phyloP scores from a whole-genome alignment of 148 eudicot species.

The Rhododendron kiyosumense region DNA sequence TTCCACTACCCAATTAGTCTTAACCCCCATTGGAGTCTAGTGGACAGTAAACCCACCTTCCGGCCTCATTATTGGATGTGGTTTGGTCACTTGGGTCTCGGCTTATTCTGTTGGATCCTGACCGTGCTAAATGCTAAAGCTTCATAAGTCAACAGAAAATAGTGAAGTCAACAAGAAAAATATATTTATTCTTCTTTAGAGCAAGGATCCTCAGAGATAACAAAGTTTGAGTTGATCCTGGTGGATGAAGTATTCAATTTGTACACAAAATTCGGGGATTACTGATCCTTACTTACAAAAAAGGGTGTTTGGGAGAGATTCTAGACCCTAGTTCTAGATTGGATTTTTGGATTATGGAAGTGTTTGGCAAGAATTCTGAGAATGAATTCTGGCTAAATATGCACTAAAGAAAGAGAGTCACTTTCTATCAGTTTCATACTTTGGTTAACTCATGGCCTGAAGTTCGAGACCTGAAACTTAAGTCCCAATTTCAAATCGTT shows the following conservation, averaged over 20 bases:
- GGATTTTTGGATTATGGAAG: too few species aligned
- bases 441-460: too few species aligned
- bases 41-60: conserved; percentile 16
- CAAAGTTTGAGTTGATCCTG: neutral
- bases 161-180: neutral
- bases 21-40: conserved; percentile 16
- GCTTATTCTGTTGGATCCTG: neutral
- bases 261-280: neutral
- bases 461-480: too few species aligned
- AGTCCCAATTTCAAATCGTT: too few species aligned
- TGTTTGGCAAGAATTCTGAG: too few species aligned
- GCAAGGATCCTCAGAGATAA: neutral
- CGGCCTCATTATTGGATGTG: neutral
- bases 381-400: too few species aligned
- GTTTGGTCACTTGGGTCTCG: neutral
- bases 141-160: neutral
- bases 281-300: neutral
- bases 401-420: too few species aligned
- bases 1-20: conserved; percentile 3
- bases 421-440: too few species aligned
- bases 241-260: neutral
- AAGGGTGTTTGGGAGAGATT: too few species aligned
- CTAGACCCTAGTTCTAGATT: too few species aligned
- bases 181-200: neutral
- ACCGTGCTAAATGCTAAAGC: neutral